phyloP scores from a whole-genome alignment of 306 rosid species.

The Astragalus membranaceus region DNA sequence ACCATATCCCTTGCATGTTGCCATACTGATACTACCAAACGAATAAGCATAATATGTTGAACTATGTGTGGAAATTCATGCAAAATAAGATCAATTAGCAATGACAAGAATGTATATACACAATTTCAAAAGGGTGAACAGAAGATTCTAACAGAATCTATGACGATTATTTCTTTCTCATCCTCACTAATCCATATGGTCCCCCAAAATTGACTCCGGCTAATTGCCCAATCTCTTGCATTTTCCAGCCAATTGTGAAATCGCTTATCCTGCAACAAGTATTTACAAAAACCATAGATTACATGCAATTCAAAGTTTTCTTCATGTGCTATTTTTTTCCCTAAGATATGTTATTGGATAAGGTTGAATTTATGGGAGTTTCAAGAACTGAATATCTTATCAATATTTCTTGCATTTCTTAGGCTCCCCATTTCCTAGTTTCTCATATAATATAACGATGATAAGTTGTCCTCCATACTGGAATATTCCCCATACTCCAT shows the following conservation, averaged over 20 bases:
- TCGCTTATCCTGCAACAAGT: conserved; percentile 60
- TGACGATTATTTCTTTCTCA: conserved; percentile 64
- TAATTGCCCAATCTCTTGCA: conserved; percentile 99
- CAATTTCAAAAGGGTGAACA: background rate
- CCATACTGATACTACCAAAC: background rate
- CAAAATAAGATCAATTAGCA: background rate
- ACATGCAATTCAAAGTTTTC: background rate
- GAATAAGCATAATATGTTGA: background rate
- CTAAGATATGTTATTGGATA: background rate
- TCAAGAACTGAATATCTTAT: background rate
- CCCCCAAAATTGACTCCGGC: conserved; percentile 99
- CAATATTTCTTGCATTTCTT: background rate
- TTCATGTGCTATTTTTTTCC: background rate
- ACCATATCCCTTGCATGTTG: background rate
- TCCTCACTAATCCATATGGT: conserved; percentile 95
- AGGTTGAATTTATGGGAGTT: background rate
- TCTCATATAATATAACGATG: background rate
- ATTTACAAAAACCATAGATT: conserved; percentile 4
- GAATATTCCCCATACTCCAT: background rate
- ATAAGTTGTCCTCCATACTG: background rate
- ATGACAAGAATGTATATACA: background rate
- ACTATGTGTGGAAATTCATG: background rate
- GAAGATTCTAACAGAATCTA: conserved; percentile 60
- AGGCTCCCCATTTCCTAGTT: background rate
- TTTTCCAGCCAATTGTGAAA: conserved; percentile 99